A percentile compares a stretch with the other conserved stretches of the same genome.
Conservation (phyloP, 2,329 filamentous ascomycete species). For the Alternaria sp. region DNA sequence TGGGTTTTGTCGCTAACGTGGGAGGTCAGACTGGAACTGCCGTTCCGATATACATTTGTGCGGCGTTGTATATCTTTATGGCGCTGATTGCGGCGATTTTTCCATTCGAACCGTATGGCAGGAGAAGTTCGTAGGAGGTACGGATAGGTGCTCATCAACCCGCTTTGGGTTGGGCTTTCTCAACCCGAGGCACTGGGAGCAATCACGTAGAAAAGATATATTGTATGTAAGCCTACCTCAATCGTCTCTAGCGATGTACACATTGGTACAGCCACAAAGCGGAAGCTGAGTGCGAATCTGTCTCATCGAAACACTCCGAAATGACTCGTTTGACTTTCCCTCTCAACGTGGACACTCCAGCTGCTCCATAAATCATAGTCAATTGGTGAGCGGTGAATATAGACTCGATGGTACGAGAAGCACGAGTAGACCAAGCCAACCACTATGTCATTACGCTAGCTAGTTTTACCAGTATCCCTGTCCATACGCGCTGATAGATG, state of each 20-base stretch:
- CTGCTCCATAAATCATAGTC: no score
- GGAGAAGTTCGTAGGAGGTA: conserved; percentile 57
- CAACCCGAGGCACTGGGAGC: no score
- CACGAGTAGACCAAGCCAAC: rapidly evolving
- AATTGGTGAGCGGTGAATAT: no score
- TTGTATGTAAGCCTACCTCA: no score
- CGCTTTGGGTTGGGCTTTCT: background rate
- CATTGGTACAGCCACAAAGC: no score
- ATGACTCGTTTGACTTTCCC: no score
- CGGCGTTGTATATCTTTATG: conserved; percentile 70
- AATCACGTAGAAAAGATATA: no score
- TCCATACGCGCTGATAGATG: background rate
- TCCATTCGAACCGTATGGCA: conserved; percentile 73
- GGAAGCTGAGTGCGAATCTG: no score
- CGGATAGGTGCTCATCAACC: background rate
- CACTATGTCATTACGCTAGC: background rate
- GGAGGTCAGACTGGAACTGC: conserved; percentile 61
- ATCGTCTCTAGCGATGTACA: no score
- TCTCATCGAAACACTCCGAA: no score
- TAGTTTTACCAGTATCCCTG: background rate
- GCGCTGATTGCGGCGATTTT: conserved; percentile 66
- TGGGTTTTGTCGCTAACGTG: background rate
- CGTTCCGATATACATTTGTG: conserved; percentile 75
- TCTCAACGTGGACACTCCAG: no score
- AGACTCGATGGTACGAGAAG: rapidly evolving